A percentile compares a stretch with the other conserved stretches of the same genome.
Conservation (phyloP, 352 stramenopile species). For the Stephanocyclus meneghinianus region DNA sequence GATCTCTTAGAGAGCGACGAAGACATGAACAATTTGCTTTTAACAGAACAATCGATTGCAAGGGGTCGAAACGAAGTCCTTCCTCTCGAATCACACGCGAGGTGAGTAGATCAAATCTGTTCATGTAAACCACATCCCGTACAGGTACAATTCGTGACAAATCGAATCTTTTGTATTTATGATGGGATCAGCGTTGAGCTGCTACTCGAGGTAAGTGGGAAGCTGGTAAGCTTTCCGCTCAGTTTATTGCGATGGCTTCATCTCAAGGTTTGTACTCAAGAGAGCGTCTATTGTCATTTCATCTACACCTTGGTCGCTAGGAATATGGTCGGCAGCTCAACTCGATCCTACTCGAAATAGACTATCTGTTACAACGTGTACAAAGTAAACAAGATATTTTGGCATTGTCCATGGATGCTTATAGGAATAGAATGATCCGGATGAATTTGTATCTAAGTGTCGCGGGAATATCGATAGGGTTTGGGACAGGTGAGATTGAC, state of each 20-base stretch:
- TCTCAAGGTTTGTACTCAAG: too few species aligned
- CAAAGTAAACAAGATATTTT: slow-evolving; percentile 82
- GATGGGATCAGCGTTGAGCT: slow-evolving; percentile 65
- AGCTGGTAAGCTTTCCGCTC: too few species aligned
- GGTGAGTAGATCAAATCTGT: neutral
- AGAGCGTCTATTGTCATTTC: too few species aligned
- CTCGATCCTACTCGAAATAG: slow-evolving; percentile 69
- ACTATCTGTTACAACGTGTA: slow-evolving; percentile 66
- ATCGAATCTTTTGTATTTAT: neutral
- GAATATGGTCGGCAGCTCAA: slow-evolving; percentile 79
- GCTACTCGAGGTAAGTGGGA: slow-evolving; percentile 58
- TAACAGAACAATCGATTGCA: slow-evolving; percentile 72
- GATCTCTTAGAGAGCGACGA: slow-evolving; percentile 77
- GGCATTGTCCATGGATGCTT: slow-evolving; percentile 68
- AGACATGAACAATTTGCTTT: slow-evolving; percentile 73
- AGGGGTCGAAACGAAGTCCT: slow-evolving; percentile 40
- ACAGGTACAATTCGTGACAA: too few species aligned
- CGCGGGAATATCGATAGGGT: slow-evolving; percentile 58
- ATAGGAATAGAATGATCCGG: slow-evolving; percentile 81
- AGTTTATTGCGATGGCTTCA: too few species aligned
- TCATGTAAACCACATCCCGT: too few species aligned
- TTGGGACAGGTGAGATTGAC: slow-evolving; percentile 44
- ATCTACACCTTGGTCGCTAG: too few species aligned
- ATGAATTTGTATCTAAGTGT: slow-evolving; percentile 84
- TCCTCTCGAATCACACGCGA: slow-evolving; percentile 66